phyloP scores from a whole-genome alignment of 306 rosid genomes.

The Albizia julibrissin region DNA sequence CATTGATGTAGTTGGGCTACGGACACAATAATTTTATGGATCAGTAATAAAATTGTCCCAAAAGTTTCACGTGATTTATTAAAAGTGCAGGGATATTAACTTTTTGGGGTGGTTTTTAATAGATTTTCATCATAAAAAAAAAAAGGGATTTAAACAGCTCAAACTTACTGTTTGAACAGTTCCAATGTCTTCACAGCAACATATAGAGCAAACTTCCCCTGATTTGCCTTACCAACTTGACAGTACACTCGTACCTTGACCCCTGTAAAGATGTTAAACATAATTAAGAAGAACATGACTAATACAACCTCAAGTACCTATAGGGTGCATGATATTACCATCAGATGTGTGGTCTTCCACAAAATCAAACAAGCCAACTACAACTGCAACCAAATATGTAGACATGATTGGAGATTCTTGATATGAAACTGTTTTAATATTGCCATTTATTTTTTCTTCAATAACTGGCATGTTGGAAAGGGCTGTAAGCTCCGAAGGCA shows the following conservation, averaged over 20 bases:
- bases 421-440: constrained; percentile 65
- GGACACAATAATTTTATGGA: background rate
- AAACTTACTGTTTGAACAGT: constrained; percentile 70
- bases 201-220: constrained; percentile 84
- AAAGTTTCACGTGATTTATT: background rate
- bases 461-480: constrained; percentile 94
- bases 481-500: constrained; percentile 75
- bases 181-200: constrained; percentile 83
- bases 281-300: constrained; percentile 24
- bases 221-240: constrained; percentile 86
- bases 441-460: constrained; percentile 68
- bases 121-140: constrained; percentile 3
- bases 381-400: constrained; percentile 89
- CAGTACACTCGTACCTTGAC: constrained; percentile 88
- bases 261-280: constrained; percentile 53
- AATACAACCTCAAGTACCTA: constrained; percentile 8
- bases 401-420: constrained; percentile 93
- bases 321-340: constrained; percentile 51
- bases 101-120: background rate
- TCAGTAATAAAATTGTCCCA: background rate
- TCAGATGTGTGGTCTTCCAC: constrained; percentile 88
- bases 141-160: constrained; percentile 7
- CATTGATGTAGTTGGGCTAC: background rate
- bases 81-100: background rate
- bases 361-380: constrained; percentile 86